Evolutionary conservation across 805 yeast species (phyloP), one percentile per base, ranked within the genome.

Genomic region (Komagataella mondaviorum): DNA sequence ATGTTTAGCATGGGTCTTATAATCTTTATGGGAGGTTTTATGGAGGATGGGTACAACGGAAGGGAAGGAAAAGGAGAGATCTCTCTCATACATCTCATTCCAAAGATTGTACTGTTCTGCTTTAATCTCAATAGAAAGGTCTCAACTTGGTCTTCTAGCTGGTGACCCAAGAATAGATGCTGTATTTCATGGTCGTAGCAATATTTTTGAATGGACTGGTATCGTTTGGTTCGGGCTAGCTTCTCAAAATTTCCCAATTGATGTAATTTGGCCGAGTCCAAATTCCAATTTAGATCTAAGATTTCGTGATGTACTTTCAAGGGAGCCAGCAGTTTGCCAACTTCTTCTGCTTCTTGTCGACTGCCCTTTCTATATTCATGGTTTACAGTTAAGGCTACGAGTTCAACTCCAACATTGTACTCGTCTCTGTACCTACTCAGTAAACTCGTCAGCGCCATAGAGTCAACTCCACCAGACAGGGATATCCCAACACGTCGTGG

Each of bases 381-480:
- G 60, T 87, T 84, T 0, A 86, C 75, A 0, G 90, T 82, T 44
- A 83, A 68, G 2, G 88, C 87, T 50, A 64, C 63, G 1, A 80
- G 61, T 23, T 53, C 36, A 17, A 76, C 55, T 2, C 66, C 59
- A 6, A 63, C 58, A 48, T 65, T 54, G 2, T 54, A 50, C 3
- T 50, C 52, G 8, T 69, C 53, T 39, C 60, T 64, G 56, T 68
- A 75, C 23, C 65, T 62, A 0, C 67, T 54, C 4, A 82, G 61
- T 17, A 84, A 65, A 55, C 73, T 73, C 0, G 85, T 71, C 47
- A 86, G 62, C 12, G 85, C 81, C 80, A 85, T 80, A 1, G 93
- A 85, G 60, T 86, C 95, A 0, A 83, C 88, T 1, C 95, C 95
- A 1, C 95, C 95, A 14, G 88, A 81, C 1, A 86, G 72, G 0